phyloP scores from a whole-genome alignment of 495 filamentous ascomycete species.

The Talaromyces trachyspermus region DNA sequence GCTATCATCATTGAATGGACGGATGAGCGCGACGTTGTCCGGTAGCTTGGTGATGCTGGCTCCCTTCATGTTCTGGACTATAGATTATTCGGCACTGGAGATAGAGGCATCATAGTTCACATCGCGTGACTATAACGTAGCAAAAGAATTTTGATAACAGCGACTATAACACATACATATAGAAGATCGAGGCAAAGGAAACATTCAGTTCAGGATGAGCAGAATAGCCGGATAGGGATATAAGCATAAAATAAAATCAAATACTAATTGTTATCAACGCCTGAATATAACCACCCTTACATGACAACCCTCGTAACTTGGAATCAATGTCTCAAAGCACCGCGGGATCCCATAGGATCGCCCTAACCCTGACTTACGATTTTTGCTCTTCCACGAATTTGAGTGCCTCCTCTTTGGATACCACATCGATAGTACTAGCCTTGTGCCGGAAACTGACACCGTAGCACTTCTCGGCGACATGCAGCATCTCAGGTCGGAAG shows the following conservation, averaged over 20 bases:
- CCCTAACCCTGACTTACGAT: slow-evolving; percentile 18
- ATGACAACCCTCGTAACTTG: too few relatives aligned
- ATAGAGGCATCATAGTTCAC: too few relatives aligned
- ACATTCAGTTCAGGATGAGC: too few relatives aligned
- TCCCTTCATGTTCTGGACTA: neutral
- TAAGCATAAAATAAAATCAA: too few relatives aligned
- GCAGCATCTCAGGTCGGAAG: slow-evolving; percentile 93
- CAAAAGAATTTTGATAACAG: too few relatives aligned
- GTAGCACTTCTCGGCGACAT: slow-evolving; percentile 95
- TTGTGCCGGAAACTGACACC: slow-evolving; percentile 92
- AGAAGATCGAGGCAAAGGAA: too few relatives aligned
- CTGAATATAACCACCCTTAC: too few relatives aligned
- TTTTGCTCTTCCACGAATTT: slow-evolving; percentile 85
- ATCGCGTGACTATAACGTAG: too few relatives aligned
- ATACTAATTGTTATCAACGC: too few relatives aligned
- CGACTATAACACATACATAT: too few relatives aligned
- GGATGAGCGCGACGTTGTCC: slow-evolving; percentile 16
- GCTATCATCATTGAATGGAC: slow-evolving; percentile 57
- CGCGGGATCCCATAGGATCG: neutral
- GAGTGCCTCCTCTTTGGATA: slow-evolving; percentile 77
- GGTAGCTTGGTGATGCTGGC: neutral
- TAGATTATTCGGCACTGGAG: too few relatives aligned
- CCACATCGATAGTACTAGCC: slow-evolving; percentile 85
- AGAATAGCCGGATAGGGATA: too few relatives aligned
- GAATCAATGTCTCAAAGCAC: neutral